Evolutionary conservation across 352 stramenopile species (phyloP), one percentile per base, ranked within the genome.

Genomic region (Pythium periplocum): DNA sequence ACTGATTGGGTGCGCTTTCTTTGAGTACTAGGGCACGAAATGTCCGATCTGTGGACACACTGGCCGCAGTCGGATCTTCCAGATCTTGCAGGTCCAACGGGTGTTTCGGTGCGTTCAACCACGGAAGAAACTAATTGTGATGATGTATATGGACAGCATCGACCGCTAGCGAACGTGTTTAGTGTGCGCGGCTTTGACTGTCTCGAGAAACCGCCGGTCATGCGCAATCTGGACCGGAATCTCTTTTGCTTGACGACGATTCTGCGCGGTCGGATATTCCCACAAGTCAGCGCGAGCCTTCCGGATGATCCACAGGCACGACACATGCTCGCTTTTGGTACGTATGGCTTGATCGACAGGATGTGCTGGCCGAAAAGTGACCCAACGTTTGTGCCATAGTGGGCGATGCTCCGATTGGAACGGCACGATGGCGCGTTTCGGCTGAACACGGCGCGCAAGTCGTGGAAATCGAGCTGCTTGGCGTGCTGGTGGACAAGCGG

Each of bases 241-340:
- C 55, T 83, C 36, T 85, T 68, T 69, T 69, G 60, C 34, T 82
- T 89, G 59, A 66, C 67, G 32, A 71, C 69, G 53, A 73, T 89
- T 31, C 55, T 89, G 26, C 66, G 78, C 2, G 44, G 53, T 9
- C 63, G 66, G 40, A 76, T 89, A 53, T 87, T 80, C 56, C 57
- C 69, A 0, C 47, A 46, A 42, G 50, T 58, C 42, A 31, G 45
- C 36, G 59, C 55, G 9, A 61, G 80, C 26, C 55, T 71, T 10
- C 51, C 58, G 7, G 69, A 72, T 3, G 78, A 86, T 51, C 51
- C 65, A 1, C 59, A 45, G 5, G 71, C 66, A 40, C 57, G 76
- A 33, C 78, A 92, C 57, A 57, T 87, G 36, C 60, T 92, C 17
- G 73, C 76, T 9, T 86, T 86, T 46, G 70, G 82, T 92, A 47